Base-by-base conservation (phyloP, 495 filamentous ascomycete genomes). In the Neurospora sp. region DNA sequence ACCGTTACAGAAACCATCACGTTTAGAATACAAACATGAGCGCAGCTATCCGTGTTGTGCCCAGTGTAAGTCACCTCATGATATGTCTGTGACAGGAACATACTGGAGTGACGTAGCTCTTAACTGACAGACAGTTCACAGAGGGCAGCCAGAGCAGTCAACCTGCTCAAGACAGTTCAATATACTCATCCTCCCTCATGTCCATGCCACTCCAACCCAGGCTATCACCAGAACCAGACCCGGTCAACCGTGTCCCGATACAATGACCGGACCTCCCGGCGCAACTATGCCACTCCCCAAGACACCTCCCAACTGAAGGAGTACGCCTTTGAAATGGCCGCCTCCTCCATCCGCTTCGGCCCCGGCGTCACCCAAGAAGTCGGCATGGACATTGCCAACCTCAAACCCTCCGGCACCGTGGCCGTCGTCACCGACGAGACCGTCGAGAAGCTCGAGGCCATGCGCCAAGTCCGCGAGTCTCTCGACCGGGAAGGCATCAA, bases 281-380 rank as follows among this genome's bases (percentile, higher is more conserved):
- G 86, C 44, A 78, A 81, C 61, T 88, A 85, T 74, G 93, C 93
- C 42, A 94, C 92, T 0, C 94, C 94, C 0, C 80, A 88, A 9
- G 92, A 94, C 76, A 79, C 82, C 5, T 83, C 90, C 3, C 87
- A 89, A 71, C 89, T 94, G 79, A 97, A 95, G 80, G 96, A 99
- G 78, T 98, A 98, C 83, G 96, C 96, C 42, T 99, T 99, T 78
- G 95, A 99, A 82, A 97, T 99, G 94, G 96, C 91, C 1, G 93
- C 96, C 5, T 96, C 93, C 1, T 92, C 89, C 59, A 97, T 99
- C 78, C 91, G 96, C 17, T 99, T 97, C 76, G 96, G 96, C 0
- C 92, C 93, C 0, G 96, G 96, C 4, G 90, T 89, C n/a, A 99
- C 96, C 16, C 90, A 92, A 80, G 96, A 99, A 82, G 94, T 98